phyloP scores from a whole-genome alignment of 768 basidiomycete species.

The Hirschioporus abietinus region DNA sequence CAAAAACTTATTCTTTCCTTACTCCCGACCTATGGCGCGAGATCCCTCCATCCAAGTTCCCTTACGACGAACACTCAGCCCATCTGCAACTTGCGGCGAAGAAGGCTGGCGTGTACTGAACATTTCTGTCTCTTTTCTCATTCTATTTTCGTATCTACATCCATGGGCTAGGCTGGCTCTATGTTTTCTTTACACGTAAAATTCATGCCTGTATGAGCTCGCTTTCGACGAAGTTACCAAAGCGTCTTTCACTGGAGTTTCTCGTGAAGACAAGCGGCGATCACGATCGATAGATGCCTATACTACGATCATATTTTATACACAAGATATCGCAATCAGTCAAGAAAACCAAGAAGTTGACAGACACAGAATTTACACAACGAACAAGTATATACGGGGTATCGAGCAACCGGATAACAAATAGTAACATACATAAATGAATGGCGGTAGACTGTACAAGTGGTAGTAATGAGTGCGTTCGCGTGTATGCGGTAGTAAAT shows the following conservation, averaged over 20 bases:
- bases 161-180: neutral
- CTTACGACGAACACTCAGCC: slow-evolving; percentile 93
- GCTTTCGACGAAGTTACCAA: neutral
- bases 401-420: neutral
- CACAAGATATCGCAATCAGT: neutral
- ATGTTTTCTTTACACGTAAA: slow-evolving; percentile 1
- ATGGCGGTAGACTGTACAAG: neutral
- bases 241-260: too few species aligned
- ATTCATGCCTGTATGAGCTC: neutral
- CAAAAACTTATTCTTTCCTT: slow-evolving; percentile 97
- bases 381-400: neutral
- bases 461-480: neutral
- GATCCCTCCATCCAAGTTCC: slow-evolving; percentile 82
- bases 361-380: neutral
- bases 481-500: neutral
- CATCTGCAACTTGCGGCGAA: slow-evolving; percentile 85
- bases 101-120: slow-evolving; percentile 37
- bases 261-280: too few species aligned
- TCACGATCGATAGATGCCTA: too few species aligned
- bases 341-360: slow-evolving; percentile 1
- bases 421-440: neutral
- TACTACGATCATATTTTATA: too few species aligned
- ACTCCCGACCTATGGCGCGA: slow-evolving; percentile 98
- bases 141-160: neutral
- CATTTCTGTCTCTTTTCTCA: slow-evolving; percentile 1